Conservation (phyloP, 805 yeast genomes). For the Saccharomycopsis vini region DNA sequence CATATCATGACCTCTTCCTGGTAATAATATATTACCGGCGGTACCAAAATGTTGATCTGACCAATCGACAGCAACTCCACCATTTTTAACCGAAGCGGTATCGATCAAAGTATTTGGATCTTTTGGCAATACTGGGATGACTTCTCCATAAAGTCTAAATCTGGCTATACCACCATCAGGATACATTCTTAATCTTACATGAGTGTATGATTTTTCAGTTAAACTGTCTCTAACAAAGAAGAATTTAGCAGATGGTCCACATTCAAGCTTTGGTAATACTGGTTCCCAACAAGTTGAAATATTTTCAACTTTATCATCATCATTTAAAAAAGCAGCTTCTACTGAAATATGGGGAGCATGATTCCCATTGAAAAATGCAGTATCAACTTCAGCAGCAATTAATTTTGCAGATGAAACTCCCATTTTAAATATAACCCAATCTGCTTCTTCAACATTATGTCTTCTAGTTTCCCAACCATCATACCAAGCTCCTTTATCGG, state of each 20-base stretch:
- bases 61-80: slow-evolving; percentile 77
- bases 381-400: slow-evolving; percentile 82
- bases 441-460: slow-evolving; percentile 77
- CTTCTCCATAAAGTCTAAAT: slow-evolving; percentile 81
- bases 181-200: slow-evolving; percentile 80
- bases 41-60: slow-evolving; percentile 94
- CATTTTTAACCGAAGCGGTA: slow-evolving; percentile 72
- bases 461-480: slow-evolving; percentile 99
- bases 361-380: slow-evolving; percentile 91
- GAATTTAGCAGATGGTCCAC: slow-evolving; percentile 86
- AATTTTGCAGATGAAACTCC: slow-evolving; percentile 79
- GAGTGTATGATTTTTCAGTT: slow-evolving; percentile 62
- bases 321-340: slow-evolving; percentile 41
- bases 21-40: slow-evolving; percentile 79
- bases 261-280: slow-evolving; percentile 60
- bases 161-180: slow-evolving; percentile 99
- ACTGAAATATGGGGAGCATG: slow-evolving; percentile 88
- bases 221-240: slow-evolving; percentile 58
- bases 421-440: slow-evolving; percentile 75
- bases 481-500: slow-evolving; percentile 90
- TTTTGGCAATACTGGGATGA: slow-evolving; percentile 57
- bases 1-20: slow-evolving; percentile 95
- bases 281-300: slow-evolving; percentile 52
- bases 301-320: slow-evolving; percentile 24
- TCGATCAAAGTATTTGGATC: slow-evolving; percentile 45